Conservation (phyloP, 2,329 filamentous ascomycete species). For the Talaromyces verruculosus region DNA sequence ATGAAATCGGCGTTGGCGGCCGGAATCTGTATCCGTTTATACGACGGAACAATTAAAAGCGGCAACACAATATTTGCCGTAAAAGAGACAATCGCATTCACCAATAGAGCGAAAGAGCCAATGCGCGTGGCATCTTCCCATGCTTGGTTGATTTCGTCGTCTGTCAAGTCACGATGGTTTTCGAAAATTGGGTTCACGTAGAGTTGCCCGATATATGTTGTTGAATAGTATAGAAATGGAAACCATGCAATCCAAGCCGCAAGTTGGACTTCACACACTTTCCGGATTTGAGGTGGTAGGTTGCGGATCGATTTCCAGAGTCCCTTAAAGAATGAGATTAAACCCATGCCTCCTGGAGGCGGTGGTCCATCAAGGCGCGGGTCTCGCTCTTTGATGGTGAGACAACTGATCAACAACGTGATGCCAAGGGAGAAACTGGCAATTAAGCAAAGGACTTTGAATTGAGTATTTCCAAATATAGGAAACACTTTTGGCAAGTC, state of each 20-base stretch:
- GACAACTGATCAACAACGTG: constrained; percentile 70
- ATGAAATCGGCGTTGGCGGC: constrained; percentile 22
- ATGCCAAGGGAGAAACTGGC: constrained; percentile 70
- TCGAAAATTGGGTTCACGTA: constrained; percentile 82
- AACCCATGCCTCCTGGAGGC: constrained; percentile 59
- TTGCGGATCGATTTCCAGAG: constrained; percentile 74
- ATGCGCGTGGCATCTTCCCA: constrained; percentile 85
- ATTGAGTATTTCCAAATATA: constrained; percentile 84
- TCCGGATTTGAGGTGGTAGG: constrained; percentile 77
- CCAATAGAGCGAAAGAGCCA: constrained; percentile 82
- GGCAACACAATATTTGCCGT: constrained; percentile 78
- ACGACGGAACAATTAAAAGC: constrained; percentile 80
- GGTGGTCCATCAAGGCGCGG: constrained; percentile 69
- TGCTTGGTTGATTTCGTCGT: constrained; percentile 71
- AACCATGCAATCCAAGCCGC: constrained; percentile 96
- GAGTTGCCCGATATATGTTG: constrained; percentile 89
- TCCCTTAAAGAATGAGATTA: constrained; percentile 75
- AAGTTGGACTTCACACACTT: constrained; percentile 78
- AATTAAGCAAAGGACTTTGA: constrained; percentile 86
- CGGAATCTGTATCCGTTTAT: constrained; percentile 40
- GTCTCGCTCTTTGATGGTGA: constrained; percentile 73
- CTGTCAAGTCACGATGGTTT: constrained; percentile 73
- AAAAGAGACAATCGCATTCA: constrained; percentile 85
- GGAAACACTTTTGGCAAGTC: constrained; percentile 72
- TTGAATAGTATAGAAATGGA: constrained; percentile 91